Evolutionary conservation across 768 basidiomycete genomes (phyloP).

Genomic region (Xerocomellus intermedius): DNA sequence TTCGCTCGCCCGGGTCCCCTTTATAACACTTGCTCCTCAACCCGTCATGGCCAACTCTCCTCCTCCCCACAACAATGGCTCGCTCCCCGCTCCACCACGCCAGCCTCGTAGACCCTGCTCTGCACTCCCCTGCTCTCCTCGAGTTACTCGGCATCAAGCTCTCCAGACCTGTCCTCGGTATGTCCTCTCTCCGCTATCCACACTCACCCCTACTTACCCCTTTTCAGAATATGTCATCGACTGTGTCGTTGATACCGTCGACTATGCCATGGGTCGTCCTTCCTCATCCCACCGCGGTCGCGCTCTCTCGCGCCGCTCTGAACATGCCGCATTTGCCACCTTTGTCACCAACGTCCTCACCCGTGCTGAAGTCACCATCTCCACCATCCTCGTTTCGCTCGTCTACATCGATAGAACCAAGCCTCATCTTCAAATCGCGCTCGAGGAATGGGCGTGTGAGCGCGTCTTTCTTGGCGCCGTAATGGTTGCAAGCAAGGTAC

Average conservation of each 20-base stretch:
- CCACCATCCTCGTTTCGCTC: conserved; percentile 66
- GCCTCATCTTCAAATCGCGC: conserved; percentile 75
- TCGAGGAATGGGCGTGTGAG: conserved; percentile 85
- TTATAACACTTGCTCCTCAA: conserved; percentile 28
- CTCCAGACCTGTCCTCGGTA: conserved; percentile 61
- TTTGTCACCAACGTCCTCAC: conserved; percentile 68
- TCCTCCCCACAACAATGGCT: conserved; percentile 11
- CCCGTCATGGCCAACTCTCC: conserved; percentile 11
- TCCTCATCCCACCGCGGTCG: conserved; percentile 55
- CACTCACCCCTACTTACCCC: neutral
- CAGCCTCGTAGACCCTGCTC: conserved; percentile 59
- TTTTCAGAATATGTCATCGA: conserved; percentile 68
- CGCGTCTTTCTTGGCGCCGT: conserved; percentile 90
- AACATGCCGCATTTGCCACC: conserved; percentile 56
- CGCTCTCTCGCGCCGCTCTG: conserved; percentile 43
- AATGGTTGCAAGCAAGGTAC: conserved; percentile 82
- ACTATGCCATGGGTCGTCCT: conserved; percentile 71
- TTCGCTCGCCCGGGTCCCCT: conserved; percentile 25
- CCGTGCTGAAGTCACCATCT: conserved; percentile 70
- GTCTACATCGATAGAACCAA: conserved; percentile 78
- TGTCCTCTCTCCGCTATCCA: conserved; percentile 27
- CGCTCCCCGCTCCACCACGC: conserved; percentile 43
- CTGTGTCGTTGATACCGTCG: conserved; percentile 67
- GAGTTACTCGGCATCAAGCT: conserved; percentile 68
- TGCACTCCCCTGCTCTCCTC: conserved; percentile 64